phyloP scores from a whole-genome alignment of 2,329 filamentous ascomycete species.

The Alternaria sp. region DNA sequence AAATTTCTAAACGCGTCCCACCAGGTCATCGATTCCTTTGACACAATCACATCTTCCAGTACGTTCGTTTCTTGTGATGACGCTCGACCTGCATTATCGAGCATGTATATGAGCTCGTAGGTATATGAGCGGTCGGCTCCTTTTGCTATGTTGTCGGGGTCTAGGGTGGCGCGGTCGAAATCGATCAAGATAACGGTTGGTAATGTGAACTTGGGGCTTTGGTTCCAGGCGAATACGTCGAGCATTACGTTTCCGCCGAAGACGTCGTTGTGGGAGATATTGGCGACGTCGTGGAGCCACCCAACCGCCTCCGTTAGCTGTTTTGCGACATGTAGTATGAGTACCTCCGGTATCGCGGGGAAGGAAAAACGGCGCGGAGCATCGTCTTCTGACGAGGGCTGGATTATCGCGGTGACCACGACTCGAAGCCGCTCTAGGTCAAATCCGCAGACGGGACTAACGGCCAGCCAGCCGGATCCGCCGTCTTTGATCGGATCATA shows the following conservation, averaged over 20 bases:
- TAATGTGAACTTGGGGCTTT: background rate
- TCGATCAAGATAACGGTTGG: background rate
- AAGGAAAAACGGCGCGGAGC: too few species aligned
- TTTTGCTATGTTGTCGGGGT: background rate
- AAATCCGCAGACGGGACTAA: background rate
- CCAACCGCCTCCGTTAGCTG: background rate
- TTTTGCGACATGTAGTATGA: background rate
- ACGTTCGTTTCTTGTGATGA: background rate
- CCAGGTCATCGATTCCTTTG: background rate
- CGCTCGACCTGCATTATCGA: background rate
- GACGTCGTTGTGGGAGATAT: background rate
- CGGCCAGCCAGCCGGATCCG: background rate
- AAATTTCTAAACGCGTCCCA: background rate
- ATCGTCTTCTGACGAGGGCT: background rate
- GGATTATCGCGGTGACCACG: background rate
- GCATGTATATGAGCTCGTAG: background rate
- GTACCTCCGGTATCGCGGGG: background rate
- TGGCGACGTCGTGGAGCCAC: background rate
- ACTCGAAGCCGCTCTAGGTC: background rate
- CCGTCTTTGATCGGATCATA: background rate
- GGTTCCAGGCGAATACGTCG: background rate
- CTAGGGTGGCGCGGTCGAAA: background rate
- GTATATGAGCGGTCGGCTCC: background rate
- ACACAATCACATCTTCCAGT: background rate
- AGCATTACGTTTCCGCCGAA: constrained; percentile 1